Percentiles rank a stretch among this genome's conserved stretches.
These are phyloP conservation scores for Heterobasidion irregulare DNA, from an alignment of 1,284 basidiomycete species.

Conservation along the genomic window DNA sequence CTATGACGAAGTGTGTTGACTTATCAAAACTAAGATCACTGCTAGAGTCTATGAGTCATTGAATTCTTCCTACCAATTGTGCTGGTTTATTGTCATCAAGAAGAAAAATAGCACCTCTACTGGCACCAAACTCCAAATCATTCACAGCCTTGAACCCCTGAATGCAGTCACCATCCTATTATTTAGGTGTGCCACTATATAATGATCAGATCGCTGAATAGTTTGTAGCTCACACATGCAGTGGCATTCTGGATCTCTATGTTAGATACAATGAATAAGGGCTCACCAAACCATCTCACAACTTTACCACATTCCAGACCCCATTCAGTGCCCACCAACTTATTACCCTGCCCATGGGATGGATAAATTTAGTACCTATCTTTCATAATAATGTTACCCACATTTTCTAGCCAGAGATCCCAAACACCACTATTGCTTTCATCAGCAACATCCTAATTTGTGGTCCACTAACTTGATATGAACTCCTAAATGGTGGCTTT, in stretches of 20 bases:
- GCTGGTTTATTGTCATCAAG: background rate
- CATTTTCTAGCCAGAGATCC: constrained; percentile 25
- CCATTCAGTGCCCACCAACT: constrained; percentile 13
- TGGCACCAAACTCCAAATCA: background rate
- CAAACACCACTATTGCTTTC: too few species aligned
- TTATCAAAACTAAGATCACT: background rate
- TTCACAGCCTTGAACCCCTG: background rate
- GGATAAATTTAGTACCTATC: constrained; percentile 26
- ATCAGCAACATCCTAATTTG: too few species aligned
- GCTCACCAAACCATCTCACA: background rate
- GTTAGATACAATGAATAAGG: background rate
- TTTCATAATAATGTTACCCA: constrained; percentile 24
- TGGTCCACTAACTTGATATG: too few species aligned
- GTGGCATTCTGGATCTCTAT: background rate
- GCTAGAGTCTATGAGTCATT: background rate
- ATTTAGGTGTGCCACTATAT: background rate
- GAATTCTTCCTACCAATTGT: background rate
- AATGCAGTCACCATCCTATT: background rate
- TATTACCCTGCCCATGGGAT: constrained; percentile 25
- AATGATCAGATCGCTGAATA: background rate
- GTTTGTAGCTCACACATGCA: background rate
- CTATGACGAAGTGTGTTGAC: background rate
- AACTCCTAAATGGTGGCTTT: too few species aligned
- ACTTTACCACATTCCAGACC: background rate
- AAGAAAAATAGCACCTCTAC: background rate